Percentiles rank a stretch among this genome's conserved stretches.
Evolutionary conservation across 352 stramenopile species (phyloP).

Genomic region (Pythium aquatile): DNA sequence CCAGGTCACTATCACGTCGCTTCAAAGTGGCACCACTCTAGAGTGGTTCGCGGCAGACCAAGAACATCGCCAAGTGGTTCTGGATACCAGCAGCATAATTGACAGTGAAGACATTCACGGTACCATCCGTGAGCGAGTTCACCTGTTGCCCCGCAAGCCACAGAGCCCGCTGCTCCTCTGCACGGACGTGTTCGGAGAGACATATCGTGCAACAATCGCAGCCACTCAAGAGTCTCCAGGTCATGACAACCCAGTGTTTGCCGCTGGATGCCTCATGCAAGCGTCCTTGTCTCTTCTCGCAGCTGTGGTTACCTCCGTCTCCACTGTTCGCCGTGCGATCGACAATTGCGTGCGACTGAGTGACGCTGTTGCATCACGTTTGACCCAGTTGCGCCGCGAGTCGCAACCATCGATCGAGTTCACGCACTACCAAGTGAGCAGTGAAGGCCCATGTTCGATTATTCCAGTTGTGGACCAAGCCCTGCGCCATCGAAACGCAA

Average conservation of each 20-base stretch:
- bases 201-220: not conserved
- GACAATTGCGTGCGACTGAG: slow-evolving; percentile 14
- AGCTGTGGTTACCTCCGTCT: not conserved
- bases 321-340: slow-evolving; percentile 4
- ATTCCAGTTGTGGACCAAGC: slow-evolving; percentile 5
- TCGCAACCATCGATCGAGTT: not conserved
- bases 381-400: not conserved
- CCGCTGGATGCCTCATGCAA: slow-evolving; percentile 37
- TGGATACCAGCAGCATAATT: slow-evolving; percentile 12
- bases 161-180: slow-evolving; percentile 33
- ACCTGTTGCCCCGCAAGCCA: slow-evolving; percentile 18
- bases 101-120: slow-evolving; percentile 14
- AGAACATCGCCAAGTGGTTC: slow-evolving; percentile 27
- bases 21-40: slow-evolving; percentile 7
- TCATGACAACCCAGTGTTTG: slow-evolving; percentile 6
- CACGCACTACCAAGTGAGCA: not conserved
- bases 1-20: slow-evolving; percentile 9
- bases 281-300: slow-evolving; percentile 13
- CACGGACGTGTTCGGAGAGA: slow-evolving; percentile 26
- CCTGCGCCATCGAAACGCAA: not conserved
- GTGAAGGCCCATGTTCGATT: slow-evolving; percentile 4
- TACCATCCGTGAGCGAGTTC: slow-evolving; percentile 15
- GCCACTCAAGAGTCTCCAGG: not conserved
- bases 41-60: slow-evolving; percentile 36
- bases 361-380: not conserved